These are phyloP conservation scores for Penicillium robsamsonii DNA, from an alignment of 495 filamentous ascomycete genomes.

Conservation along the genomic window DNA sequence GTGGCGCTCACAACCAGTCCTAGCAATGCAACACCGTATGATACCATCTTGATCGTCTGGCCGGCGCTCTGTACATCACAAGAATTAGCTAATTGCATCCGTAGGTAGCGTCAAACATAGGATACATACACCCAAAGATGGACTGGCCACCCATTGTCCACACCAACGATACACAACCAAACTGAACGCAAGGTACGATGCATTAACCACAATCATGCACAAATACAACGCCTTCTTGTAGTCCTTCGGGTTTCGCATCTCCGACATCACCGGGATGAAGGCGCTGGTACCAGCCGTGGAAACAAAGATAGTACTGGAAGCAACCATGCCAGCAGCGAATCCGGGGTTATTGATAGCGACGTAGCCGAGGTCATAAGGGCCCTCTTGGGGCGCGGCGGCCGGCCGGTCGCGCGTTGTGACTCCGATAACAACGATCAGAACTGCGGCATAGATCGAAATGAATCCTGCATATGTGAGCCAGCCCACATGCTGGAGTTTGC, in stretches of 20 bases:
- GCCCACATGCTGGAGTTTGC: conserved; percentile 39
- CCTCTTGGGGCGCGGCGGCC: conserved; percentile 32
- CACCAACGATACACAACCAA: conserved; percentile 65
- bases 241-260: conserved; percentile 66
- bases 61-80: conserved; percentile 47
- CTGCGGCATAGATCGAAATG: conserved; percentile 41
- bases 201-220: conserved; percentile 58
- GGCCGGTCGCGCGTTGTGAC: conserved; percentile 42
- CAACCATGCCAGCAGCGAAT: conserved; percentile 39
- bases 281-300: conserved; percentile 58
- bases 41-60: conserved; percentile 56
- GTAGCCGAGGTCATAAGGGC: conserved; percentile 47
- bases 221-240: conserved; percentile 60
- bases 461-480: conserved; percentile 48
- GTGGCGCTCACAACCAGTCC: conserved; percentile 51
- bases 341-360: conserved; percentile 25
- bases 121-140: conserved; percentile 55
- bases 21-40: conserved; percentile 71
- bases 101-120: not conserved
- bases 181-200: conserved; percentile 54
- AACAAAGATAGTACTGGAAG: conserved; percentile 38
- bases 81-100: not conserved
- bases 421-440: conserved; percentile 49
- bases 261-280: conserved; percentile 70
- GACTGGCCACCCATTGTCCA: conserved; percentile 62